Percentiles rank a stretch among this genome's conserved stretches.
These are phyloP conservation scores for Mucor velutinosus DNA, from an alignment of 371 early-diverging fungal species.

Conservation along the genomic window DNA sequence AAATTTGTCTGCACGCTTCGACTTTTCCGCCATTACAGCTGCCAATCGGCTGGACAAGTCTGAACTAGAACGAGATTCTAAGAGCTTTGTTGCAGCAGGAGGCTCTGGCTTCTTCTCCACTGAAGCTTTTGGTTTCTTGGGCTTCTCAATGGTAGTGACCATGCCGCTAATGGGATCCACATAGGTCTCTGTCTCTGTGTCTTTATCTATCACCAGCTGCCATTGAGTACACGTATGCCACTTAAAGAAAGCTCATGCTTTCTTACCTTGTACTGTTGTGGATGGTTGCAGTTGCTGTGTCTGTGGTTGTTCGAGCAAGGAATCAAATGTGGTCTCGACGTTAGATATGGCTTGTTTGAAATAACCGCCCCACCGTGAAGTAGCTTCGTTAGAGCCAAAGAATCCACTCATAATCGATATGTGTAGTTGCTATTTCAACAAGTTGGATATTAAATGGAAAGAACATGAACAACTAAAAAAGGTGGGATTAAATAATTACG, in stretches of 20 bases:
- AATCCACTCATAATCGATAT: slow-evolving; percentile 40
- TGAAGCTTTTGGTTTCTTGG: slow-evolving; percentile 12
- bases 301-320: slow-evolving; percentile 62
- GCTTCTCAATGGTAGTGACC: slow-evolving; percentile 45
- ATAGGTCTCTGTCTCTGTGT: slow-evolving; percentile 44
- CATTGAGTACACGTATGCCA: neutral
- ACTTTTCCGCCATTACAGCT: slow-evolving; percentile 34
- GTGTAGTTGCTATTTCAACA: neutral
- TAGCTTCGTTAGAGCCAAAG: slow-evolving; percentile 38
- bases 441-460: neutral
- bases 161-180: slow-evolving; percentile 53
- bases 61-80: slow-evolving; percentile 25
- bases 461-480: neutral
- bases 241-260: neutral
- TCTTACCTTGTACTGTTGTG: neutral
- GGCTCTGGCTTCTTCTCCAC: neutral
- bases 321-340: slow-evolving; percentile 81
- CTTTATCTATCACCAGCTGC: neutral
- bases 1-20: neutral
- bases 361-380: slow-evolving; percentile 63
- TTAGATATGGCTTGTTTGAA: slow-evolving; percentile 77
- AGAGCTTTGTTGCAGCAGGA: slow-evolving; percentile 3
- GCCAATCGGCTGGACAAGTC: slow-evolving; percentile 50
- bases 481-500: neutral
- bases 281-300: slow-evolving; percentile 8